Evolutionary conservation across 306 rosid species (phyloP).

Genomic region (Prunus fruticosa): DNA sequence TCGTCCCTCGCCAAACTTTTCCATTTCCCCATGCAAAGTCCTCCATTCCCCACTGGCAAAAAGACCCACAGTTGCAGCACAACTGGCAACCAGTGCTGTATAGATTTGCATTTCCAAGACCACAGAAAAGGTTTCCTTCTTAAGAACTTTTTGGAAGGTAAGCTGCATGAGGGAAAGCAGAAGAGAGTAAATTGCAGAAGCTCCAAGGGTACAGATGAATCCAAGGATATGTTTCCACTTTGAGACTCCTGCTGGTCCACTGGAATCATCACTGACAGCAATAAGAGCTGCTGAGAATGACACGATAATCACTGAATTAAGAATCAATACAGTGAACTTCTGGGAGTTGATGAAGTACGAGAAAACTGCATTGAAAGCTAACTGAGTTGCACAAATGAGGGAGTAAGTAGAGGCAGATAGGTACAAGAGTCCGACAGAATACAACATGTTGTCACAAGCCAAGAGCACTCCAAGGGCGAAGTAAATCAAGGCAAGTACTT

Average conservation of each 20-base stretch:
- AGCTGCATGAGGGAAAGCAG: constrained; percentile 85
- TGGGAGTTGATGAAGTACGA: constrained; percentile 82
- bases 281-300: constrained; percentile 70
- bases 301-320: constrained; percentile 66
- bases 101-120: constrained; percentile 92
- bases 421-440: constrained; percentile 76
- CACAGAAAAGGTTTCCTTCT: constrained; percentile 75
- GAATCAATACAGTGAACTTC: constrained; percentile 67
- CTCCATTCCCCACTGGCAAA: constrained; percentile 82
- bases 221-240: constrained; percentile 47
- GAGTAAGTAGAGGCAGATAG: constrained; percentile 92
- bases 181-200: constrained; percentile 79
- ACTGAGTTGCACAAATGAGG: constrained; percentile 75
- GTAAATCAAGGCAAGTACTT: constrained; percentile 39
- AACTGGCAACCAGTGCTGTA: constrained; percentile 68
- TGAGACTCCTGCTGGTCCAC: constrained; percentile 47
- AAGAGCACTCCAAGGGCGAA: constrained; percentile 57
- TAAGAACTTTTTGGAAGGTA: constrained; percentile 71
- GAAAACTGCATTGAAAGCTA: constrained; percentile 85
- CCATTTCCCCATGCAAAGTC: constrained; percentile 70
- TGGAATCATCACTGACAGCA: constrained; percentile 65
- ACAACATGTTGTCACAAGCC: constrained; percentile 80
- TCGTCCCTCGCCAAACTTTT: constrained; percentile 48
- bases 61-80: constrained; percentile 60
- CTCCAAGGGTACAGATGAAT: constrained; percentile 72